phyloP scores from a whole-genome alignment of 2,329 filamentous ascomycete species.

The Trichoderma koningii region DNA sequence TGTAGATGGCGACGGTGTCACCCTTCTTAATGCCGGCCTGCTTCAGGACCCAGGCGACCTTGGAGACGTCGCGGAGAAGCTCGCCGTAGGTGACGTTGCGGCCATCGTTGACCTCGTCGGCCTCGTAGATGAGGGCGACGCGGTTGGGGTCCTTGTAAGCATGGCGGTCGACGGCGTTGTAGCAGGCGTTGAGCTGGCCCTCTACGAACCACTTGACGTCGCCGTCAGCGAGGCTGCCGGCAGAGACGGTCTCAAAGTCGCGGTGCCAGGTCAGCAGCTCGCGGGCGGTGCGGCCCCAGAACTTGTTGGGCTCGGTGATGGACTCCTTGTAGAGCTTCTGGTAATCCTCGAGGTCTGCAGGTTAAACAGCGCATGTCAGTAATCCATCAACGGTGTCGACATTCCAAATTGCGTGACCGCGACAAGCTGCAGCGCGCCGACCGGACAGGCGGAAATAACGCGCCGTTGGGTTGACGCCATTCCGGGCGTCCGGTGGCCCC shows the following conservation, averaged over 20 bases:
- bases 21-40: constrained; percentile 96
- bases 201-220: constrained; percentile 95
- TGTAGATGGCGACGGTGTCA: constrained; percentile 93
- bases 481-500: constrained; percentile 22
- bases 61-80: constrained; percentile 88
- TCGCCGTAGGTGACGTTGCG: constrained; percentile 91
- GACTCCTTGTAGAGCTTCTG: constrained; percentile 75
- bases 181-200: constrained; percentile 90
- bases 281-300: constrained; percentile 84
- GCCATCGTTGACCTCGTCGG: constrained; percentile 84
- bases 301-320: constrained; percentile 83
- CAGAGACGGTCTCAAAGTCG: constrained; percentile 88
- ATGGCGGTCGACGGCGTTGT: constrained; percentile 96
- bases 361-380: constrained; percentile 27
- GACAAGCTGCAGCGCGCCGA: constrained; percentile 6
- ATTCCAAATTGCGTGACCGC: constrained; percentile 1
- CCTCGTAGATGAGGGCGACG: constrained; percentile 98
- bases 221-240: constrained; percentile 73
- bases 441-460: constrained; percentile 22
- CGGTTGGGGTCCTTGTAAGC: constrained; percentile 92
- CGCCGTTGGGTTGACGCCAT: constrained; percentile 19
- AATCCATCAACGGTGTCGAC: background rate
- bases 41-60: constrained; percentile 83
- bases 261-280: constrained; percentile 87
- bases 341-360: constrained; percentile 64